Percentiles rank a stretch among this genome's conserved stretches.
Evolutionary conservation across 805 yeast species (phyloP).

Genomic region (Ogataea degrootiae): DNA sequence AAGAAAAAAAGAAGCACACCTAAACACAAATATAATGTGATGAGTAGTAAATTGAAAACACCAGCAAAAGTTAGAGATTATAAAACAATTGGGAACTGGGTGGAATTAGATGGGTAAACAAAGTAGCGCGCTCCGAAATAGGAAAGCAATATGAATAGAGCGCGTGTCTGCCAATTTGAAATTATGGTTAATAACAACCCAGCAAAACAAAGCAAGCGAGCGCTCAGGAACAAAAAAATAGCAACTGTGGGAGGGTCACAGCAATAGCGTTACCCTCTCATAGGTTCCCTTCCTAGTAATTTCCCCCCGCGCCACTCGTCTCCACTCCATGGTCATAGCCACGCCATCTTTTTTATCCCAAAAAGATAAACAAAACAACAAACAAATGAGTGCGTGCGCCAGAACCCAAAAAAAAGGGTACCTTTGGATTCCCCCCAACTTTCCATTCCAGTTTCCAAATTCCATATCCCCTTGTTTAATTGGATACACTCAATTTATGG

Average conservation of each 20-base stretch:
- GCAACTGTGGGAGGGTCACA: too few relatives aligned
- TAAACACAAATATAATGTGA: background rate
- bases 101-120: background rate
- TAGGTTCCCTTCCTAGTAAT: too few relatives aligned
- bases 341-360: too few relatives aligned
- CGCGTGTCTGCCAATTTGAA: background rate
- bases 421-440: conserved; percentile 6
- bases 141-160: background rate
- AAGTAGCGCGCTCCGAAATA: background rate
- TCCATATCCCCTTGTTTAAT: too few relatives aligned
- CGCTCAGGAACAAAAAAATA: background rate
- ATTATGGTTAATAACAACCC: background rate
- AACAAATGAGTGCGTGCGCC: background rate
- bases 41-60: too few relatives aligned
- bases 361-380: background rate
- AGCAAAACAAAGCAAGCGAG: background rate
- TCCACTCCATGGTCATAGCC: too few relatives aligned
- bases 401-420: conserved; percentile 6
- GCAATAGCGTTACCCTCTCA: too few relatives aligned
- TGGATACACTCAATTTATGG: too few relatives aligned
- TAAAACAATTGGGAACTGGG: too few relatives aligned
- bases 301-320: too few relatives aligned
- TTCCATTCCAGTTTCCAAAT: background rate
- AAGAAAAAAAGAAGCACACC: background rate
- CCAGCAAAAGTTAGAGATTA: too few relatives aligned